phyloP scores from a whole-genome alignment of 2,329 filamentous ascomycete genomes.

The Epichloe scottii region DNA sequence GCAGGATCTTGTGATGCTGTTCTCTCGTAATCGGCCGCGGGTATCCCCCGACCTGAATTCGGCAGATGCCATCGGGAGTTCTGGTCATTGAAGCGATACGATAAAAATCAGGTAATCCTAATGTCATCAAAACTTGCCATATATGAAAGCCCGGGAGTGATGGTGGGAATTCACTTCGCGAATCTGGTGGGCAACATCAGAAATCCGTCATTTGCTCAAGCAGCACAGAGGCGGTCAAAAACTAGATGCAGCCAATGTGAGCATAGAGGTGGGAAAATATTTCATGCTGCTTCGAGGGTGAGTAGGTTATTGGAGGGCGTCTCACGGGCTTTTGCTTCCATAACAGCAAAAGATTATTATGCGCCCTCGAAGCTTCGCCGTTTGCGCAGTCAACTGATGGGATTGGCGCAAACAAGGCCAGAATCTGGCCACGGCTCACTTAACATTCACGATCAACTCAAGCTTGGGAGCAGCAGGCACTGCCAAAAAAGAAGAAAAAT shows the following conservation, averaged over 20 bases:
- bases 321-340: too few relatives aligned
- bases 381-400: not conserved
- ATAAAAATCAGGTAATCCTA: not conserved
- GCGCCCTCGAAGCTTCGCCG: not conserved
- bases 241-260: too few relatives aligned
- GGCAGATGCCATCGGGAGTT: not conserved
- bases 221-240: not conserved
- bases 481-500: too few relatives aligned
- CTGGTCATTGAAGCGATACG: not conserved
- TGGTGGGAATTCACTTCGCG: too few relatives aligned
- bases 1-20: constrained; percentile 7
- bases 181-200: not conserved
- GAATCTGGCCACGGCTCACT: too few relatives aligned
- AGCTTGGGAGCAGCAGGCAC: too few relatives aligned
- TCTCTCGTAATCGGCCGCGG: not conserved
- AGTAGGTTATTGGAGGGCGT: not conserved
- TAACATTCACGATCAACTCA: too few relatives aligned
- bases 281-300: not conserved
- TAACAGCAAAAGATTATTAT: too few relatives aligned
- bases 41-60: not conserved
- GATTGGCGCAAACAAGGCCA: too few relatives aligned
- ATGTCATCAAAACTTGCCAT: not conserved
- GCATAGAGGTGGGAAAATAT: not conserved
- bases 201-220: not conserved
- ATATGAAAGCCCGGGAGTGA: not conserved